phyloP scores from a whole-genome alignment of 129 eudicot species.

The Chrysanthemum seticuspe region DNA sequence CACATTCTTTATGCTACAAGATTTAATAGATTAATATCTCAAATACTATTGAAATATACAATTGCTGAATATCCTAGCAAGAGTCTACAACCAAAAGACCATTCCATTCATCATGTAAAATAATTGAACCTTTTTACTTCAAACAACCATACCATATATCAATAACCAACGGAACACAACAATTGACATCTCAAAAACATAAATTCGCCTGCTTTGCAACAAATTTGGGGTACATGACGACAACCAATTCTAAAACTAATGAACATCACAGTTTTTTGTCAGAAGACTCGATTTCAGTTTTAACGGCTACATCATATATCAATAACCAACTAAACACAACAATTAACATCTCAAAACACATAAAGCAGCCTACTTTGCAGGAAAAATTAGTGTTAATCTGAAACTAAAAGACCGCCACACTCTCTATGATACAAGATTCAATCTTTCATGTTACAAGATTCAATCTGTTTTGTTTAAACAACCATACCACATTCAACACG shows the following conservation, averaged over 20 bases:
- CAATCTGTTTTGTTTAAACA: neutral
- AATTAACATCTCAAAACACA: neutral
- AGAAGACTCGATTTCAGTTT: neutral
- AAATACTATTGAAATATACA: neutral
- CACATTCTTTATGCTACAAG: neutral
- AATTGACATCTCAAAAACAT: neutral
- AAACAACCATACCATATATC: neutral
- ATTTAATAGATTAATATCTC: neutral
- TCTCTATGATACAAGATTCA: too few species aligned
- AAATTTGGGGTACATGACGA: neutral
- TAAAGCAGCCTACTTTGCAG: too few species aligned
- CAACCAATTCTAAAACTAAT: too few species aligned
- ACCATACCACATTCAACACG: neutral
- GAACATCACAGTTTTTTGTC: too few species aligned
- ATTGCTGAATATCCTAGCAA: neutral
- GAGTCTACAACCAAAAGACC: neutral
- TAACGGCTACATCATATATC: too few species aligned
- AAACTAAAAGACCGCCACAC: neutral
- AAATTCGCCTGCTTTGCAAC: slow-evolving; percentile 39
- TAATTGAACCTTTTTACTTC: neutral
- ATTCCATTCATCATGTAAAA: neutral
- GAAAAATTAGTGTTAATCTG: too few species aligned
- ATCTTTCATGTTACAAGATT: neutral
- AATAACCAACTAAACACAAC: neutral
- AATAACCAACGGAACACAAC: neutral